Evolutionary conservation across 2,329 filamentous ascomycete genomes (phyloP).

Genomic region (Fusarium mundagurra): DNA sequence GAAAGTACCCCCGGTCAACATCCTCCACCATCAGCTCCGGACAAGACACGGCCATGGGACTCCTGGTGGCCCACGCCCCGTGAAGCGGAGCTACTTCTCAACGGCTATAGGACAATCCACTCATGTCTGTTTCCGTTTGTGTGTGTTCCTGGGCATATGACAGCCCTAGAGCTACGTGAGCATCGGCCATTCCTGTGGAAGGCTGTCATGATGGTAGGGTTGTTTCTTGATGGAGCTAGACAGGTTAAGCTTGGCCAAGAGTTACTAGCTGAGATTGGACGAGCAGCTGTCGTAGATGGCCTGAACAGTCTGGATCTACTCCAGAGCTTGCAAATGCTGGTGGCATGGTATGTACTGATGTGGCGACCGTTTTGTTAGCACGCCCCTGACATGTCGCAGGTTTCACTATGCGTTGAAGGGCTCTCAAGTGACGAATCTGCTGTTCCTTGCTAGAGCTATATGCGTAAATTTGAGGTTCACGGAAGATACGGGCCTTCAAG

Average conservation of each 20-base stretch:
- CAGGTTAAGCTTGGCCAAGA: constrained; percentile 57
- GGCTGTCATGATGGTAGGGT: constrained; percentile 57
- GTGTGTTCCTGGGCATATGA: constrained; percentile 50
- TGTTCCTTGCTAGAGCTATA: constrained; percentile 60
- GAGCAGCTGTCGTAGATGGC: constrained; percentile 54
- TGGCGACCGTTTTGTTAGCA: background rate
- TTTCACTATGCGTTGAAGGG: constrained; percentile 60
- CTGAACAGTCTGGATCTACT: constrained; percentile 58
- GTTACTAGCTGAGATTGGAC: constrained; percentile 55
- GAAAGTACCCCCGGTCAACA: constrained; percentile 6
- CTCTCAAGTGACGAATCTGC: constrained; percentile 59
- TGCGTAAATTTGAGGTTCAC: constrained; percentile 54
- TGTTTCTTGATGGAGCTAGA: constrained; percentile 54
- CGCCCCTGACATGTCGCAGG: constrained; percentile 45
- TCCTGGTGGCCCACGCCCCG: constrained; percentile 54
- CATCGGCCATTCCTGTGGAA: constrained; percentile 60
- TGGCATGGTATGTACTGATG: constrained; percentile 55
- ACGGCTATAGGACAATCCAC: constrained; percentile 48
- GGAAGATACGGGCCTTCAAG: constrained; percentile 34
- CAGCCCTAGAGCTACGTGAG: constrained; percentile 49
- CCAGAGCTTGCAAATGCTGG: constrained; percentile 56
- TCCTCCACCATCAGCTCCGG: constrained; percentile 17
- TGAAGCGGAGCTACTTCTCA: constrained; percentile 55
- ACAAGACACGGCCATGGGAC: constrained; percentile 38
- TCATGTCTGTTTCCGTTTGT: constrained; percentile 58